These are phyloP conservation scores for Trametopsis cervina DNA, from an alignment of 768 basidiomycete species.

Conservation along the genomic window DNA sequence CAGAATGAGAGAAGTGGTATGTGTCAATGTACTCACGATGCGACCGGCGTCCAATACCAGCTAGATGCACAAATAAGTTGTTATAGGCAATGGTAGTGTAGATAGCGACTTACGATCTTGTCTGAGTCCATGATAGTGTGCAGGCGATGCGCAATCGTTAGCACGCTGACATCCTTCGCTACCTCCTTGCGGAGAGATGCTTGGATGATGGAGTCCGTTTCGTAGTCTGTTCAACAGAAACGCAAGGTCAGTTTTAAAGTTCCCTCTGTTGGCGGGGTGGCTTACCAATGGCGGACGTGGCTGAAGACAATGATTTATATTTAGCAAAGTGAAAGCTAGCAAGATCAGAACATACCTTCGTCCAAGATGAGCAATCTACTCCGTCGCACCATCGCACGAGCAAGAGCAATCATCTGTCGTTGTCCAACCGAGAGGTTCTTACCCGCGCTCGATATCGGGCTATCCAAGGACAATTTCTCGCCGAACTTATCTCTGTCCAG, in stretches of 20 bases:
- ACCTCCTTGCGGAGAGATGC: conserved; percentile 42
- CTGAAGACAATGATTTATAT: conserved; percentile 13
- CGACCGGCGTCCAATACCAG: conserved; percentile 37
- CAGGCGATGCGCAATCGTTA: conserved; percentile 54
- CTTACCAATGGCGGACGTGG: conserved; percentile 39
- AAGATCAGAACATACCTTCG: conserved; percentile 30
- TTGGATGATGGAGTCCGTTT: conserved; percentile 52
- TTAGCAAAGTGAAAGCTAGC: not conserved
- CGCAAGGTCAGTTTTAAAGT: conserved; percentile 22
- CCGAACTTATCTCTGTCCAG: conserved; percentile 34
- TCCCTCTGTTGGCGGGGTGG: not conserved
- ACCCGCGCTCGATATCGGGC: conserved; percentile 36
- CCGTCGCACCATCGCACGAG: conserved; percentile 47
- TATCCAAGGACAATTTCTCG: conserved; percentile 37
- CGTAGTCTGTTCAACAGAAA: conserved; percentile 32
- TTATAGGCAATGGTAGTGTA: not conserved
- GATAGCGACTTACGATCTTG: conserved; percentile 35
- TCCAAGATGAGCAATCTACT: conserved; percentile 55
- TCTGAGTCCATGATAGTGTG: conserved; percentile 57
- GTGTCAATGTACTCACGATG: conserved; percentile 25
- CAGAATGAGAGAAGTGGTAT: not conserved
- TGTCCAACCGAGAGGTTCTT: conserved; percentile 47
- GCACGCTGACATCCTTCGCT: conserved; percentile 36
- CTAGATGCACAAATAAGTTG: conserved; percentile 16
- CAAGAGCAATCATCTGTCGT: conserved; percentile 54